These are phyloP conservation scores for Stylonectria norvegica DNA, from an alignment of 2,329 filamentous ascomycete genomes.

Conservation along the genomic window DNA sequence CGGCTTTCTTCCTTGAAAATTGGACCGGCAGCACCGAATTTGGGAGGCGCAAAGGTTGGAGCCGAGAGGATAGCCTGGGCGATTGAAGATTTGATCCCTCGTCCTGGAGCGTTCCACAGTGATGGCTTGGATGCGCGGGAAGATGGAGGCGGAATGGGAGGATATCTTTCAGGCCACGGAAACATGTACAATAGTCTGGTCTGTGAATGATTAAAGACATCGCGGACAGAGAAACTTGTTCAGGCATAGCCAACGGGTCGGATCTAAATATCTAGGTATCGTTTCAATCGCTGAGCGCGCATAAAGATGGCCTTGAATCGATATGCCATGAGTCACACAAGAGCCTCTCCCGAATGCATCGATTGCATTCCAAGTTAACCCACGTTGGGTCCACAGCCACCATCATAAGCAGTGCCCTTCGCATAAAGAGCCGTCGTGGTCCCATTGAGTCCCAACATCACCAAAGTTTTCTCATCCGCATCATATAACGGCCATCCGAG, in stretches of 20 bases:
- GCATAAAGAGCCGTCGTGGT: background rate
- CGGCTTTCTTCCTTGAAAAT: constrained; percentile 64
- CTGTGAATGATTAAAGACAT: constrained; percentile 15
- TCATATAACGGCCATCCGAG: constrained; percentile 4
- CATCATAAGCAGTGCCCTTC: constrained; percentile 1
- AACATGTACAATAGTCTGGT: constrained; percentile 35
- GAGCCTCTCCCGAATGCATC: too few species aligned
- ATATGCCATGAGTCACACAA: too few species aligned
- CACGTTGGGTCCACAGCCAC: constrained; percentile 2
- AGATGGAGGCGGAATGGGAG: constrained; percentile 14
- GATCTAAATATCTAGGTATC: too few species aligned
- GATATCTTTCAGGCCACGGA: constrained; percentile 34
- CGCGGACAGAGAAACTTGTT: too few species aligned
- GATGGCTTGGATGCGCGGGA: constrained; percentile 6
- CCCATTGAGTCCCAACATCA: constrained; percentile 3
- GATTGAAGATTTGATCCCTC: constrained; percentile 52
- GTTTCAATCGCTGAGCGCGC: too few species aligned
- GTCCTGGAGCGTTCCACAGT: constrained; percentile 12
- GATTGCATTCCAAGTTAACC: too few species aligned
- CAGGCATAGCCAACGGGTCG: too few species aligned
- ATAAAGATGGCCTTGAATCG: too few species aligned
- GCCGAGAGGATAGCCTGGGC: constrained; percentile 72
- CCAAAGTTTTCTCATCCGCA: constrained; percentile 2
- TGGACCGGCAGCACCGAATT: constrained; percentile 69
- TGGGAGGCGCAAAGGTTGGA: constrained; percentile 69